phyloP scores from a whole-genome alignment of 1,284 basidiomycete genomes.

The Fistulinella staudtii region DNA sequence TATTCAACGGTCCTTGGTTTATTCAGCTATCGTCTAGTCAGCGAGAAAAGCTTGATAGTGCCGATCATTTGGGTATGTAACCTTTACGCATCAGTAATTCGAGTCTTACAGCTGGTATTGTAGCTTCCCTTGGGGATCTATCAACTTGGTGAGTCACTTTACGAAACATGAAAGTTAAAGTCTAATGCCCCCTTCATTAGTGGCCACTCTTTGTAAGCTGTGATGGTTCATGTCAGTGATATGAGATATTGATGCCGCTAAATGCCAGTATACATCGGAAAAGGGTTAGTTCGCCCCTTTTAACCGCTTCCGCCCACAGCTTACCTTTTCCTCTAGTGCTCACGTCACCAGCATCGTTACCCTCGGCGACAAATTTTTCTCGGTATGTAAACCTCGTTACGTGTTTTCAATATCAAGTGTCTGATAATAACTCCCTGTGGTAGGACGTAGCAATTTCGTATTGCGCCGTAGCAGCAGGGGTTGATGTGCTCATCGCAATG shows the following conservation, averaged over 20 bases:
- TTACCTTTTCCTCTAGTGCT: not conserved
- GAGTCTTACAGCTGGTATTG: not conserved
- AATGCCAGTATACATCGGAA: slow-evolving; percentile 3
- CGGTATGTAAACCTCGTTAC: not conserved
- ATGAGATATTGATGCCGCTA: not conserved
- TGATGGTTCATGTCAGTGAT: not conserved
- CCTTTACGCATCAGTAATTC: no score
- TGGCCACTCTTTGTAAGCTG: not conserved
- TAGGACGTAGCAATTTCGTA: slow-evolving; percentile 3
- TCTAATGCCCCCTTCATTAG: not conserved
- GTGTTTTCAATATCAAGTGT: not conserved
- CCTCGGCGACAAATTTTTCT: slow-evolving; percentile 1
- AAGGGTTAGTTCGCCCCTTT: not conserved
- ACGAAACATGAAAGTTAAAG: not conserved
- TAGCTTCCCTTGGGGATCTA: slow-evolving; percentile 2
- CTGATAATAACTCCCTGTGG: not conserved
- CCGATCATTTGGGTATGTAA: not conserved
- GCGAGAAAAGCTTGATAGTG: not conserved
- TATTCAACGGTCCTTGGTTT: not conserved
- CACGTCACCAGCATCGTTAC: not conserved
- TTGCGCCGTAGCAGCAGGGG: slow-evolving; percentile 3
- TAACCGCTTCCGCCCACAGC: not conserved
- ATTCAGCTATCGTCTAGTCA: not conserved
- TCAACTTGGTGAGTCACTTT: slow-evolving; percentile 1
- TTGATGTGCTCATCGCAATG: slow-evolving; percentile 2